A percentile compares a stretch with the other conserved stretches of the same genome.
phyloP scores from a whole-genome alignment of 2,329 filamentous ascomycete species.

The Alternaria triticina region DNA sequence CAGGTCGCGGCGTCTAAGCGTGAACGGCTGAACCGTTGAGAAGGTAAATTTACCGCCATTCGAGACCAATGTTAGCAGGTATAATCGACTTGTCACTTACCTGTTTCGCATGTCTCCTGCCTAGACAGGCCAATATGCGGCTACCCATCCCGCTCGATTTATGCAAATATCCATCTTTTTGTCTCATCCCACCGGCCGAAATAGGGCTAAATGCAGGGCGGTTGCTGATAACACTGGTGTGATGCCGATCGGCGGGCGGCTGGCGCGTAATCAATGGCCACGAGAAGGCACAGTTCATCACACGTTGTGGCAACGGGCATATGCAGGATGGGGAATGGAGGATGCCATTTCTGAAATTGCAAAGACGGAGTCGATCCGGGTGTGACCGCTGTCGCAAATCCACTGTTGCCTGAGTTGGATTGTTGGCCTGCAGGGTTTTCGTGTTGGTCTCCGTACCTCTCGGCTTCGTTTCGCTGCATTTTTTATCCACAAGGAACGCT shows the following conservation, averaged over 20 bases:
- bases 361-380: background rate
- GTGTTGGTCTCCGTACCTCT: background rate
- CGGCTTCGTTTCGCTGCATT: background rate
- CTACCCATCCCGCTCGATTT: background rate
- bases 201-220: slow-evolving; percentile 15
- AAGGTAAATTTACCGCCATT: slow-evolving; percentile 11
- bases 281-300: slow-evolving; percentile 1
- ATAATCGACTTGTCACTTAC: background rate
- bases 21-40: background rate
- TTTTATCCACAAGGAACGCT: background rate
- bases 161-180: slow-evolving; percentile 12
- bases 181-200: background rate
- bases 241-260: slow-evolving; percentile 4
- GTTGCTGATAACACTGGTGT: slow-evolving; percentile 1
- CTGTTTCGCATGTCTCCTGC: background rate
- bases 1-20: background rate
- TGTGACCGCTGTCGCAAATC: background rate
- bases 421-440: background rate
- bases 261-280: slow-evolving; percentile 19
- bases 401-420: background rate
- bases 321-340: background rate
- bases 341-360: background rate
- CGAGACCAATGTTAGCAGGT: background rate
- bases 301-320: slow-evolving; percentile 1
- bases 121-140: background rate